phyloP scores from a whole-genome alignment of 129 eudicot genomes.

The Cynara cardunculus region DNA sequence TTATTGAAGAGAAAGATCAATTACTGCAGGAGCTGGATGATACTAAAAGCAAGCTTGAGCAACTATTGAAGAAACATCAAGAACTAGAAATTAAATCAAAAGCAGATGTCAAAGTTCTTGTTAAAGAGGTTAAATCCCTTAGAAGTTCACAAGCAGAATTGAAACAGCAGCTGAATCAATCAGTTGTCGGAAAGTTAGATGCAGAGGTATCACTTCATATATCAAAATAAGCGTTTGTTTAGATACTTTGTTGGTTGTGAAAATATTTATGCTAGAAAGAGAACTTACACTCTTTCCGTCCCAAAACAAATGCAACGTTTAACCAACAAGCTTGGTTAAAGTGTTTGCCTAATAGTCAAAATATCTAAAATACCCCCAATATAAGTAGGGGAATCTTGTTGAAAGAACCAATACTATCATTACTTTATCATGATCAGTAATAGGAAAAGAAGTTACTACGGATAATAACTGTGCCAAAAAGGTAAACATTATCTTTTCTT shows the following conservation, averaged over 20 bases:
- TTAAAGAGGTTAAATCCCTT: constrained; percentile 83
- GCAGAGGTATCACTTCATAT: constrained; percentile 50
- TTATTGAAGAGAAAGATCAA: constrained; percentile 46
- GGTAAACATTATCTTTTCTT: background rate
- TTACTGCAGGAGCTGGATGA: constrained; percentile 57
- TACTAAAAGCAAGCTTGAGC: constrained; percentile 57
- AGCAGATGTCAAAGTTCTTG: constrained; percentile 85
- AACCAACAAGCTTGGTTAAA: background rate
- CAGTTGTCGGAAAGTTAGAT: constrained; percentile 52
- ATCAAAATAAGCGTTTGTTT: background rate
- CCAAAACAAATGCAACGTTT: background rate
- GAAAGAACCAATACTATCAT: background rate
- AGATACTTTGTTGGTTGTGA: background rate
- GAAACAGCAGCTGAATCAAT: constrained; percentile 66
- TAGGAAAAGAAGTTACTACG: background rate
- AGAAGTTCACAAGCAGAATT: constrained; percentile 74
- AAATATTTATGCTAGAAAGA: background rate
- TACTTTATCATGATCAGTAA: background rate
- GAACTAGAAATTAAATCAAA: constrained; percentile 80
- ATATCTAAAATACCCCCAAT: background rate
- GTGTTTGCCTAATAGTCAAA: background rate
- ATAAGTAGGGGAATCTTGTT: background rate
- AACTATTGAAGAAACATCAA: constrained; percentile 61
- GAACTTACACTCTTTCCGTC: background rate
- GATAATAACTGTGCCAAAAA: background rate